Conservation (phyloP, 805 yeast genomes). For the Lipomyces anomalus region DNA sequence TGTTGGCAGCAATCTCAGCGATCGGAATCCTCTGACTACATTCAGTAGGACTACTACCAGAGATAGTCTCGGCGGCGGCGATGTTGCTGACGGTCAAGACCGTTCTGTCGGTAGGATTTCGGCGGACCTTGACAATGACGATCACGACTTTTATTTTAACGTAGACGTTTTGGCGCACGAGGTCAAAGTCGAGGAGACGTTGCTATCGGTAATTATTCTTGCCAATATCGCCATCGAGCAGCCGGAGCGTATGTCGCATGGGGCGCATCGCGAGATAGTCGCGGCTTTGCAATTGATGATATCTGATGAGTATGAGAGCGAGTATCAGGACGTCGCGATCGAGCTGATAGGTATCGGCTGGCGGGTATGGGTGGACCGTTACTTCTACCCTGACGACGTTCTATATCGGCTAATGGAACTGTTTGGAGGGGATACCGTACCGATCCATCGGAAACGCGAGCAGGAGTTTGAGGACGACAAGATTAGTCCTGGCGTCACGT, state of each 20-base stretch:
- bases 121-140: neutral
- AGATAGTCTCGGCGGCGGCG: no score
- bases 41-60: neutral
- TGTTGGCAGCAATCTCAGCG: neutral
- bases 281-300: slow-evolving; percentile 8
- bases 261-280: slow-evolving; percentile 14
- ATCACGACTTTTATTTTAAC: neutral
- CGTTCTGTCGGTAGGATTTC: neutral
- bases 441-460: slow-evolving; percentile 2
- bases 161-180: neutral
- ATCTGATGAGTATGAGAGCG: neutral
- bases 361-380: slow-evolving; percentile 20
- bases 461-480: neutral
- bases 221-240: slow-evolving; percentile 14
- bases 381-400: slow-evolving; percentile 6
- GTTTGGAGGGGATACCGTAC: slow-evolving; percentile 12
- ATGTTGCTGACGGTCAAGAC: neutral
- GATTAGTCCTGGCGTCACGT: neutral
- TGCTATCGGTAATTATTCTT: slow-evolving; percentile 15
- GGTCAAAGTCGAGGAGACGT: slow-evolving; percentile 7
- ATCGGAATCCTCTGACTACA: neutral
- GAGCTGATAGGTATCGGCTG: slow-evolving; percentile 20
- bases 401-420: slow-evolving; percentile 7
- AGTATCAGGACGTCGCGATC: slow-evolving; percentile 16
- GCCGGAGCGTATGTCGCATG: slow-evolving; percentile 8